A percentile compares a stretch with the other conserved stretches of the same genome.
Evolutionary conservation across 176 grass and related monocot species (phyloP).

Genomic region (Tuctoria greenei): DNA sequence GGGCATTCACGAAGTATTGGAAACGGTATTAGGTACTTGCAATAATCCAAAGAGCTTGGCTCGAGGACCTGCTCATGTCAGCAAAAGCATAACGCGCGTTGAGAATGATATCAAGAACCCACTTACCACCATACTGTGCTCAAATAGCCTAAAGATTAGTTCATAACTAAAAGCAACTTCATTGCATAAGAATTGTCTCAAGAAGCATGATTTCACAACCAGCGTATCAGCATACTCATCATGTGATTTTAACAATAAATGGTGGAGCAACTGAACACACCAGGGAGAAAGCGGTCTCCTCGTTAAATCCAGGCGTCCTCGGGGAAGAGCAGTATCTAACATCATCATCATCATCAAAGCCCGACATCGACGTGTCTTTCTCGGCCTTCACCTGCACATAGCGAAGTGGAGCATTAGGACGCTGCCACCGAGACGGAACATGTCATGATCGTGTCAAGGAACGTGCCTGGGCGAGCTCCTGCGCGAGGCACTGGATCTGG

Average conservation of each 20-base stretch:
- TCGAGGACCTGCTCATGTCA: not conserved
- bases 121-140: not conserved
- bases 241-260: not conserved
- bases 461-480: constrained; percentile 87
- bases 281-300: constrained; percentile 60
- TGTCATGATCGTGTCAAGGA: constrained; percentile 7
- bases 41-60: not conserved
- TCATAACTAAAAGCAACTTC: not conserved
- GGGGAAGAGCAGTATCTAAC: constrained; percentile 57
- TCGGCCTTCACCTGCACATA: constrained; percentile 69
- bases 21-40: not conserved
- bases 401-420: constrained; percentile 24
- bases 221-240: not conserved
- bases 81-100: not conserved
- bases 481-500: constrained; percentile 82
- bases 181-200: not conserved
- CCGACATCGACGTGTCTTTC: constrained; percentile 49
- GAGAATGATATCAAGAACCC: not conserved
- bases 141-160: not conserved
- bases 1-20: not conserved
- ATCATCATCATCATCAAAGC: constrained; percentile 58
- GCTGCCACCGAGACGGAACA: not conserved
- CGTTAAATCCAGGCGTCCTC: constrained; percentile 54
- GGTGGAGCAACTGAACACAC: constrained; percentile 35
- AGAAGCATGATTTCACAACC: not conserved